Conservation (phyloP, 1,284 basidiomycete species). For the Macrocystidia cucumis region DNA sequence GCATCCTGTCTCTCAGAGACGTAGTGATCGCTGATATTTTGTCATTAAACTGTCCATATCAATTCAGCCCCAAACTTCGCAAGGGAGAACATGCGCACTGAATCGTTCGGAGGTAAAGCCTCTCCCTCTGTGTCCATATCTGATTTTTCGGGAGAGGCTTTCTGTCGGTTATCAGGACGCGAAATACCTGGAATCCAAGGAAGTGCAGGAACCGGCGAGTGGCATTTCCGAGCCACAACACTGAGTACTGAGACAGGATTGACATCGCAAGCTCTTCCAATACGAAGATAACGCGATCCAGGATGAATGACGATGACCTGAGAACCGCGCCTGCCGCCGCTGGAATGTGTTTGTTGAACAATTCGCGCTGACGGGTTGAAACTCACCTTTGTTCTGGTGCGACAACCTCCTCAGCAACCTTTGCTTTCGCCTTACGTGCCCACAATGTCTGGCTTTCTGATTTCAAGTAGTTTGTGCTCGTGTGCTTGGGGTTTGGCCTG, state of each 20-base stretch:
- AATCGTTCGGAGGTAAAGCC: conserved; percentile 42
- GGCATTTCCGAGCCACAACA: conserved; percentile 68
- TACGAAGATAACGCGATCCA: conserved; percentile 80
- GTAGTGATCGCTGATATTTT: conserved; percentile 68
- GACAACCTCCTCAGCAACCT: conserved; percentile 28
- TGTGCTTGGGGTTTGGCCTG: conserved; percentile 71
- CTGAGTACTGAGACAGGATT: conserved; percentile 69
- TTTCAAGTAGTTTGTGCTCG: conserved; percentile 67
- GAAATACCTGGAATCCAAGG: conserved; percentile 41
- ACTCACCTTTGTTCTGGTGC: conserved; percentile 37
- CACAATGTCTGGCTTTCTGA: conserved; percentile 65
- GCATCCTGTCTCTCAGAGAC: conserved; percentile 78
- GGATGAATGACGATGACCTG: conserved; percentile 90
- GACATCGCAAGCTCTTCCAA: conserved; percentile 89
- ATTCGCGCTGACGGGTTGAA: neutral
- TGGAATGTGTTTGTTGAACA: conserved; percentile 9
- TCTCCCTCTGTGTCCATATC: conserved; percentile 40
- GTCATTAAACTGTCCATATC: conserved; percentile 51
- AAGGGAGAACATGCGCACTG: conserved; percentile 33
- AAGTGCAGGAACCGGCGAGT: conserved; percentile 31
- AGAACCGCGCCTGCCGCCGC: conserved; percentile 55
- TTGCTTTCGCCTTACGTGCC: conserved; percentile 58
- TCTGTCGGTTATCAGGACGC: conserved; percentile 30
- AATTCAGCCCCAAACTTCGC: neutral
- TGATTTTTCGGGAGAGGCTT: conserved; percentile 13